Evolutionary conservation across 345 rosid genomes (phyloP).

Genomic region (Brassica nigra): DNA sequence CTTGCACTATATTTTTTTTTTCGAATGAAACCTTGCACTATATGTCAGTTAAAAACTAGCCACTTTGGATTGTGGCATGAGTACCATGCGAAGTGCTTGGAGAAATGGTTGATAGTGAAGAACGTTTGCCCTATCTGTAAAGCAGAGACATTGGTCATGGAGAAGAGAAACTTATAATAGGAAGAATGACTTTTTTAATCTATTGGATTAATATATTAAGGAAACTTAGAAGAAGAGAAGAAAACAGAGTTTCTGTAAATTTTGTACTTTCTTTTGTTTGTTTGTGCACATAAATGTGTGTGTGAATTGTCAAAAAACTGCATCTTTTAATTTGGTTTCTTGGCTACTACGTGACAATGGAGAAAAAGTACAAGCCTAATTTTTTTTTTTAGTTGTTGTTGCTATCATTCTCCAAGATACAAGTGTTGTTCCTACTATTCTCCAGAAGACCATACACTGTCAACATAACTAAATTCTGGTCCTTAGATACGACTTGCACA

Average conservation of each 20-base stretch:
- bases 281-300: not conserved
- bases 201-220: slow-evolving; percentile 30
- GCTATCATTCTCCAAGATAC: not conserved
- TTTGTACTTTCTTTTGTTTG: not conserved
- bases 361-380: not conserved
- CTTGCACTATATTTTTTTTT: slow-evolving; percentile 63
- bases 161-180: slow-evolving; percentile 29
- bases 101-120: slow-evolving; percentile 85
- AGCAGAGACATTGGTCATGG: slow-evolving; percentile 63
- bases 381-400: not conserved
- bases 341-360: not conserved
- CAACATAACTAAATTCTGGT: slow-evolving; percentile 49
- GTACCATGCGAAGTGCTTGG: slow-evolving; percentile 81
- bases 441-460: slow-evolving; percentile 39
- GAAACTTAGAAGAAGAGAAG: slow-evolving; percentile 31
- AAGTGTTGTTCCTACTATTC: slow-evolving; percentile 14
- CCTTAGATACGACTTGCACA: slow-evolving; percentile 55
- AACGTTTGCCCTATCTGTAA: slow-evolving; percentile 96
- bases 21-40: slow-evolving; percentile 58
- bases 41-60: slow-evolving; percentile 88
- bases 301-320: not conserved
- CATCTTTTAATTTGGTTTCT: not conserved
- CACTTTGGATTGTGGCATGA: slow-evolving; percentile 82
- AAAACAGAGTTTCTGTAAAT: slow-evolving; percentile 13
- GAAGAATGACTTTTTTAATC: slow-evolving; percentile 23